phyloP scores from a whole-genome alignment of 352 stramenopile species.

The Globisporangium sylvaticum region DNA sequence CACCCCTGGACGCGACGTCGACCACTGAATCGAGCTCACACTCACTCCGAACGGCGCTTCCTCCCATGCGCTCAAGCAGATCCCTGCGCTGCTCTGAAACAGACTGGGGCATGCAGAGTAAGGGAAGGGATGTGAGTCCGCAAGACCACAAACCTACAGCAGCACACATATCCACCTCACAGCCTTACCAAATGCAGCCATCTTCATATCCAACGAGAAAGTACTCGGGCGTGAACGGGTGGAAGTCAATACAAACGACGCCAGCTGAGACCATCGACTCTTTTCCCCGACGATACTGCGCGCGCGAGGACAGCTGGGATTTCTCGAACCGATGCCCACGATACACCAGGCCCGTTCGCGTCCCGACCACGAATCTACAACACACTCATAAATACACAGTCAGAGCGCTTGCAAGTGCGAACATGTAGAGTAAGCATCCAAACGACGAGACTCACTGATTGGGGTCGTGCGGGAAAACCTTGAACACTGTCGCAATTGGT shows the following conservation, averaged over 20 bases:
- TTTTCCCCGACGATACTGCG: constrained; percentile 3
- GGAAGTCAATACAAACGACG: constrained; percentile 49
- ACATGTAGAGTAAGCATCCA: not conserved
- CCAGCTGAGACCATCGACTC: constrained; percentile 3
- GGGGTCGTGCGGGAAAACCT: constrained; percentile 48
- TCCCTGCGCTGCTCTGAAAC: constrained; percentile 32
- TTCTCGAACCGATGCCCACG: constrained; percentile 25
- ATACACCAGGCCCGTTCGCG: constrained; percentile 31
- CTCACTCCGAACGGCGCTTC: constrained; percentile 41
- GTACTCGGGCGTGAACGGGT: constrained; percentile 42
- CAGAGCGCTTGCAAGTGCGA: not conserved
- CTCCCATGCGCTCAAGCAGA: constrained; percentile 48
- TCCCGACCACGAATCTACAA: constrained; percentile 51
- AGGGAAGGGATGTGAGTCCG: not conserved
- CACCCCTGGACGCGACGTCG: constrained; percentile 37
- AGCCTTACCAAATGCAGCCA: constrained; percentile 38
- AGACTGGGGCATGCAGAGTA: constrained; percentile 31
- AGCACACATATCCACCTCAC: not conserved
- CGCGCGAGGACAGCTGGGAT: not conserved
- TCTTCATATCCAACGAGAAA: constrained; percentile 69
- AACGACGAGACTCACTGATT: constrained; percentile 40
- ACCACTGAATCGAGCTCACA: constrained; percentile 47
- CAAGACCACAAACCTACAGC: not conserved
- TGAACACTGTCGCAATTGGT: constrained; percentile 41
- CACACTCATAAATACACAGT: not conserved